Conservation (phyloP, 805 yeast species). For the Maudiozyma turicensis region DNA sequence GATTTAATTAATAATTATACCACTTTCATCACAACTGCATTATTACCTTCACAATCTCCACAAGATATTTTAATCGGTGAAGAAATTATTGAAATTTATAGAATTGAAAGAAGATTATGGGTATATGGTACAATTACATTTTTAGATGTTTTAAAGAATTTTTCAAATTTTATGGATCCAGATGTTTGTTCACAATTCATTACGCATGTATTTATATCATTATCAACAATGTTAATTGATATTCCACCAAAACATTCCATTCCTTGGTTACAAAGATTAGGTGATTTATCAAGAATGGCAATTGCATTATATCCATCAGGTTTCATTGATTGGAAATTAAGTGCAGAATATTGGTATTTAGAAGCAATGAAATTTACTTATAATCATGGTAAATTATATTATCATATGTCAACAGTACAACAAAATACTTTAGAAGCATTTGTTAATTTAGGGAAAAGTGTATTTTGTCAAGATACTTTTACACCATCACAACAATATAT, state of each 20-base stretch:
- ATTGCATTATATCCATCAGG: slow-evolving; percentile 73
- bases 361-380: slow-evolving; percentile 62
- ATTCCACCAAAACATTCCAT: slow-evolving; percentile 28
- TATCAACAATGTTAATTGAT: slow-evolving; percentile 34
- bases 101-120: slow-evolving; percentile 75
- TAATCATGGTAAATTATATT: slow-evolving; percentile 79
- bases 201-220: slow-evolving; percentile 54
- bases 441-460: slow-evolving; percentile 70
- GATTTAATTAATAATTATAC: slow-evolving; percentile 61
- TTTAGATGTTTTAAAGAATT: slow-evolving; percentile 65
- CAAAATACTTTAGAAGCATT: slow-evolving; percentile 61
- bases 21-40: slow-evolving; percentile 61
- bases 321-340: slow-evolving; percentile 75
- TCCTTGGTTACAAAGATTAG: slow-evolving; percentile 74
- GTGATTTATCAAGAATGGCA: slow-evolving; percentile 81
- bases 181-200: slow-evolving; percentile 71
- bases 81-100: slow-evolving; percentile 65
- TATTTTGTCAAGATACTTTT: slow-evolving; percentile 71
- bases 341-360: slow-evolving; percentile 78
- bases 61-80: slow-evolving; percentile 40
- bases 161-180: slow-evolving; percentile 65
- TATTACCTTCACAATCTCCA: slow-evolving; percentile 57
- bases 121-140: slow-evolving; percentile 79
- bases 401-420: slow-evolving; percentile 82
- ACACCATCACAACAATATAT: slow-evolving; percentile 75